phyloP scores from a whole-genome alignment of 345 rosid species.

The Arabis hirsuta region DNA sequence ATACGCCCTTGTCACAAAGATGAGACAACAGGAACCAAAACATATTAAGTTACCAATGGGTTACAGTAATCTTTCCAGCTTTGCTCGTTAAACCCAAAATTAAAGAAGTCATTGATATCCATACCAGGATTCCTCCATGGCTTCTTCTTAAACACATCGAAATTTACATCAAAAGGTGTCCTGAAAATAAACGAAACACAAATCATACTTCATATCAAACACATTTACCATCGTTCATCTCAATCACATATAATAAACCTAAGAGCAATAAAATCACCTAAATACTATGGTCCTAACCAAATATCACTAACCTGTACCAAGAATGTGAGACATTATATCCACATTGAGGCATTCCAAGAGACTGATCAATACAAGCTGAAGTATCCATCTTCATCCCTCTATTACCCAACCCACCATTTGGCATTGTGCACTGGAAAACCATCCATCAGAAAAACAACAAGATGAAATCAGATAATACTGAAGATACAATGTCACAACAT shows the following conservation, averaged over 20 bases:
- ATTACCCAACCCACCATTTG: conserved; percentile 33
- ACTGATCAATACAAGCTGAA: conserved; percentile 25
- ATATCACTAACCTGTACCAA: conserved; percentile 71
- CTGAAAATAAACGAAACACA: conserved; percentile 43
- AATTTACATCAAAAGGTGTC: conserved; percentile 57
- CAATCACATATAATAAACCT: too few species aligned
- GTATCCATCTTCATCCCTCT: conserved; percentile 36
- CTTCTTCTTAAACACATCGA: conserved; percentile 57
- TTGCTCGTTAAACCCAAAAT: conserved; percentile 68
- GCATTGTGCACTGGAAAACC: conserved; percentile 39
- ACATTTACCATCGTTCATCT: neutral
- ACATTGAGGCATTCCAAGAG: conserved; percentile 39
- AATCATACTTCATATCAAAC: neutral
- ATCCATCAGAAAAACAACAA: conserved; percentile 4
- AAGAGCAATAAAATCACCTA: too few species aligned
- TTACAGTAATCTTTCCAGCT: conserved; percentile 72
- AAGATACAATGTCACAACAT: neutral
- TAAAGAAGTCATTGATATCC: conserved; percentile 63
- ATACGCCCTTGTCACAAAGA: conserved; percentile 22
- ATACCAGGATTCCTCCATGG: conserved; percentile 64
- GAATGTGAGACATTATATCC: conserved; percentile 55
- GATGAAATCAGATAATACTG: neutral
- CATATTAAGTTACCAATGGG: conserved; percentile 51
- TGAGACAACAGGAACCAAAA: conserved; percentile 1
- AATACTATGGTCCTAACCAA: too few species aligned